These are phyloP conservation scores for Sanghuangporus weigelae DNA, from an alignment of 1,284 basidiomycete species.

Conservation along the genomic window DNA sequence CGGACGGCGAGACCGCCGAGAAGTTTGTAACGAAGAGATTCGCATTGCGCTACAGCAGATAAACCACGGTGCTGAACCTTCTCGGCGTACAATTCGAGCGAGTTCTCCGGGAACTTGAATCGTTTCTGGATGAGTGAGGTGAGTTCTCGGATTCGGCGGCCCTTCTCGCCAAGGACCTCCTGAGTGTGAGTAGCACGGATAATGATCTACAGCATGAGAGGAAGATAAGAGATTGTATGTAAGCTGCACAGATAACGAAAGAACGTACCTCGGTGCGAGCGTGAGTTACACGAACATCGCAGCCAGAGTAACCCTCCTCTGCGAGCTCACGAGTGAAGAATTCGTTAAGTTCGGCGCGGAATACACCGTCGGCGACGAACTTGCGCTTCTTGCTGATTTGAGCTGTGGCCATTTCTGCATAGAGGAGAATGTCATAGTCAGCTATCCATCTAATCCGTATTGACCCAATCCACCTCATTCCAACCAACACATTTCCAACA, in stretches of 20 bases:
- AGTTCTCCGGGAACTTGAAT: constrained; percentile 99
- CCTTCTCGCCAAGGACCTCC: constrained; percentile 99
- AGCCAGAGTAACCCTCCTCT: constrained; percentile 99
- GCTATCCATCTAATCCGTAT: constrained; percentile 12
- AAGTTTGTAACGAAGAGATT: constrained; percentile 98
- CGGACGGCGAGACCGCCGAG: constrained; percentile 99
- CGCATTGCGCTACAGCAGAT: constrained; percentile 98
- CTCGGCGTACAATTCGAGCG: constrained; percentile 98
- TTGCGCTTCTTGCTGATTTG: constrained; percentile 96
- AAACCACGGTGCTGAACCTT: constrained; percentile 99
- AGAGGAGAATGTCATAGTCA: constrained; percentile 4
- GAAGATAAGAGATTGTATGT: constrained; percentile 5
- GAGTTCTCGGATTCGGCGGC: constrained; percentile 98
- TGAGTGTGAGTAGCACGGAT: constrained; percentile 99
- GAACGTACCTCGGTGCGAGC: constrained; percentile 86
- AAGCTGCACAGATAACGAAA: not conserved
- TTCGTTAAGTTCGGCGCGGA: constrained; percentile 97
- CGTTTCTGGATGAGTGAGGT: constrained; percentile 98
- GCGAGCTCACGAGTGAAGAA: constrained; percentile 99
- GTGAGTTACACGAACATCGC: constrained; percentile 99
- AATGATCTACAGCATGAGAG: constrained; percentile 73
- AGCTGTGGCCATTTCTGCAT: constrained; percentile 31
- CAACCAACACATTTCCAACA: not conserved
- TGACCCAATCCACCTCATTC: not conserved
- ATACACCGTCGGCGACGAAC: constrained; percentile 98